A percentile compares a stretch with the other conserved stretches of the same genome.
Conservation (phyloP, 148 eudicot species). For the Silene conica region DNA sequence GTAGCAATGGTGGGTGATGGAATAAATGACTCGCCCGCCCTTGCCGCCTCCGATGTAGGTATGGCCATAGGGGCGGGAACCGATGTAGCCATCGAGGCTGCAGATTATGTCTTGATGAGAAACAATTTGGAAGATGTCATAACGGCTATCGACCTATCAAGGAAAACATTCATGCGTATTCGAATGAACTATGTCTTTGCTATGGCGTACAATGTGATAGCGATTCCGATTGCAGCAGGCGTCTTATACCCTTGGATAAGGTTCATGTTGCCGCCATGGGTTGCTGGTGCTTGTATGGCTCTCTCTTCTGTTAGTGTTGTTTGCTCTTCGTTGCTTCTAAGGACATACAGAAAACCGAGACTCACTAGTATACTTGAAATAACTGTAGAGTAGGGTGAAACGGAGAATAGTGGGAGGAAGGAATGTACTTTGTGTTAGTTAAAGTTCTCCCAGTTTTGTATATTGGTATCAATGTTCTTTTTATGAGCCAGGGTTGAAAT, state of each 20-base stretch:
- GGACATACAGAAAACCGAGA: slow-evolving; percentile 76
- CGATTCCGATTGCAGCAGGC: slow-evolving; percentile 90
- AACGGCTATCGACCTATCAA: slow-evolving; percentile 92
- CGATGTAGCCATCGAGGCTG: slow-evolving; percentile 94
- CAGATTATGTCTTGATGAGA: slow-evolving; percentile 89
- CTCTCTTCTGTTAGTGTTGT: slow-evolving; percentile 91
- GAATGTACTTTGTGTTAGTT: not conserved
- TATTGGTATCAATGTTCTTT: slow-evolving; percentile 8
- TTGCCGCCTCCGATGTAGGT: slow-evolving; percentile 93
- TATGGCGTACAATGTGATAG: slow-evolving; percentile 79
- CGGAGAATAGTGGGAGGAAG: slow-evolving; percentile 4
- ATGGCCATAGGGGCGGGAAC: slow-evolving; percentile 99
- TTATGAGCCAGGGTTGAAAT: slow-evolving; percentile 3
- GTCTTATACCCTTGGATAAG: slow-evolving; percentile 63
- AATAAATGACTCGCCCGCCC: slow-evolving; percentile 93
- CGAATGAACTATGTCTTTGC: slow-evolving; percentile 84
- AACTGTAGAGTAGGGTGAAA: slow-evolving; percentile 57
- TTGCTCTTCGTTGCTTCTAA: slow-evolving; percentile 90
- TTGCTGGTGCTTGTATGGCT: slow-evolving; percentile 98
- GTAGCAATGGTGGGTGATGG: slow-evolving; percentile 99
- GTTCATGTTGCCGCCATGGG: slow-evolving; percentile 86
- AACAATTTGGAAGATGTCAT: slow-evolving; percentile 91
- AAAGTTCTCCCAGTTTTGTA: slow-evolving; percentile 18
- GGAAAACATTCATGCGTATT: slow-evolving; percentile 76
- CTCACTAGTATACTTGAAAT: slow-evolving; percentile 85